Evolutionary conservation across 2,329 filamentous ascomycete species (phyloP).

Genomic region (Graphilbum sp.): DNA sequence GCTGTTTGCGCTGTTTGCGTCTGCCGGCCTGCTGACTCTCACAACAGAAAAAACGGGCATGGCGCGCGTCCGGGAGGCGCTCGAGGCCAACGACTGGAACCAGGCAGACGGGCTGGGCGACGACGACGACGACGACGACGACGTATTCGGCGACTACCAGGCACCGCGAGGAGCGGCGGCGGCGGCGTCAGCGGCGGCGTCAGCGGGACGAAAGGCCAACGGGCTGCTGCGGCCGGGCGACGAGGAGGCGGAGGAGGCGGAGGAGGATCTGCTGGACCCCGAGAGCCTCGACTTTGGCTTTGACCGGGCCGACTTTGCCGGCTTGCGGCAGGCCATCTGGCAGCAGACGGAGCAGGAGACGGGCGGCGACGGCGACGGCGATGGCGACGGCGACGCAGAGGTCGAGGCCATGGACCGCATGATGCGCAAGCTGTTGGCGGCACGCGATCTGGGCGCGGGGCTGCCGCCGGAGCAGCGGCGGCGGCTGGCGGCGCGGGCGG

Average conservation of each 20-base stretch:
- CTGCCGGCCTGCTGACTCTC: no score
- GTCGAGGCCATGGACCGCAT: constrained; percentile 44
- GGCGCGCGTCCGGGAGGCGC: constrained; percentile 39
- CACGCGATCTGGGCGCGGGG: constrained; percentile 40
- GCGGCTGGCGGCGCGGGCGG: constrained; percentile 42
- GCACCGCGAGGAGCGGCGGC: constrained; percentile 6
- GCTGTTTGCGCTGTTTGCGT: no score
- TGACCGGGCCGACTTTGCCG: constrained; percentile 35
- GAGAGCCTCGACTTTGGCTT: constrained; percentile 35
- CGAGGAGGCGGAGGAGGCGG: constrained; percentile 12
- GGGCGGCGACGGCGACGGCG: background rate
- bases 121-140: constrained; percentile 18
- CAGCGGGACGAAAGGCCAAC: constrained; percentile 6
- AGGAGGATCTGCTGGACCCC: constrained; percentile 21
- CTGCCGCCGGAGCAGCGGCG: constrained; percentile 44
- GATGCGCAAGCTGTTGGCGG: constrained; percentile 48
- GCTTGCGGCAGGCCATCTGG: constrained; percentile 35
- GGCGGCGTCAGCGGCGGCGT: no score
- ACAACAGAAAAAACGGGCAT: constrained; percentile 20
- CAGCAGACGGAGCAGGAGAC: constrained; percentile 12
- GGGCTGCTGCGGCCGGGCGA: constrained; percentile 11
- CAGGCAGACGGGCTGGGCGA: constrained; percentile 11
- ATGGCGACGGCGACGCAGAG: constrained; percentile 4
- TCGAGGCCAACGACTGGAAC: constrained; percentile 51
- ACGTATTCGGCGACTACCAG: constrained; percentile 17